Evolutionary conservation across 768 basidiomycete species (phyloP).

Genomic region (Multifurca ochricompacta): DNA sequence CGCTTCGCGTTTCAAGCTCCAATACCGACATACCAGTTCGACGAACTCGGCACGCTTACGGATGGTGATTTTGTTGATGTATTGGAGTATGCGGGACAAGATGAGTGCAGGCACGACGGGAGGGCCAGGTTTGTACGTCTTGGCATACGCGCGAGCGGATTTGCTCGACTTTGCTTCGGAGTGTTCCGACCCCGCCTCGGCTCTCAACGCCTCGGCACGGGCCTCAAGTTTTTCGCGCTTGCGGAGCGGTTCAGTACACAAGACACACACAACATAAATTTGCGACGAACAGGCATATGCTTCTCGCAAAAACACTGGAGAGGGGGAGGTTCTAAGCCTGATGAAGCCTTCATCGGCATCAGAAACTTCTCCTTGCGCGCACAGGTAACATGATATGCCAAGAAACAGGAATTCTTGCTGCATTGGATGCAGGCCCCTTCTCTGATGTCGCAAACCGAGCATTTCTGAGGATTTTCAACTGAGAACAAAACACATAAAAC

Average conservation of each 20-base stretch:
- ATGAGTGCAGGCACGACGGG: slow-evolving; percentile 86
- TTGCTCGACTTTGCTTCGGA: slow-evolving; percentile 50
- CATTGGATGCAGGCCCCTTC: slow-evolving; percentile 95
- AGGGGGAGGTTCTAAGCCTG: slow-evolving; percentile 63
- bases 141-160: slow-evolving; percentile 83
- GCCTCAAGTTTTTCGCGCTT: slow-evolving; percentile 66
- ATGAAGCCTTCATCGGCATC: slow-evolving; percentile 78
- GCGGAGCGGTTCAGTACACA: not conserved
- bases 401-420: slow-evolving; percentile 79
- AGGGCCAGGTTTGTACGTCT: slow-evolving; percentile 86
- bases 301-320: slow-evolving; percentile 83
- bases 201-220: slow-evolving; percentile 47
- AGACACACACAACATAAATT: not conserved
- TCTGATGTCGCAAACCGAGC: slow-evolving; percentile 50
- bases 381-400: slow-evolving; percentile 93
- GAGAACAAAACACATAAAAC: not conserved
- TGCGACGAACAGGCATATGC: slow-evolving; percentile 65
- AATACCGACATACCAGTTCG: slow-evolving; percentile 76
- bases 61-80: slow-evolving; percentile 60
- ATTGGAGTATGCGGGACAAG: slow-evolving; percentile 68
- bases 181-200: slow-evolving; percentile 39
- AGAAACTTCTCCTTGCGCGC: slow-evolving; percentile 80
- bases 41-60: slow-evolving; percentile 75
- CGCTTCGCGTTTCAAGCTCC: slow-evolving; percentile 95
- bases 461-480: slow-evolving; percentile 35